Base-by-base conservation (phyloP, 2,329 filamentous ascomycete species). In the Huntiella decipiens region DNA sequence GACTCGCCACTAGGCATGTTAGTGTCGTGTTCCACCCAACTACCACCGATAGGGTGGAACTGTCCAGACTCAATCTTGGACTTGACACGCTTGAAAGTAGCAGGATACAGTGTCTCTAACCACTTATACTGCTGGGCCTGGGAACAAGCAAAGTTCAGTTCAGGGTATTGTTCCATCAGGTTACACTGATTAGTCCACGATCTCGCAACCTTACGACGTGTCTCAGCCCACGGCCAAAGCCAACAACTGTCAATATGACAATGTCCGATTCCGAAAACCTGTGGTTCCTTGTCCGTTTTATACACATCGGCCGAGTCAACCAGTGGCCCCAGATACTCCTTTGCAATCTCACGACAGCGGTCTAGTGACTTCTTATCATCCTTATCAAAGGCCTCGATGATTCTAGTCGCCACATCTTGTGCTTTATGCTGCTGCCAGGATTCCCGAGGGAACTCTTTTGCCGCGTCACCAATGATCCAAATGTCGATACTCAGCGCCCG, bases 171-270 rank as follows among this genome's bases (percentile, higher is more conserved):
- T 51, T 98, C 91, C 71, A 98, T 85, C 55, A 98, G 66, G 56
- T 94, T 81, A 61, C 87, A 94, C 61, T 98, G 91, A 59, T 85
- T 96, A 1, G 85, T 88, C 91, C 91, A 98, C 7, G 87, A 95
- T 39, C 91, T 77, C 15, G 81, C 87, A 28, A 96, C 81, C 66
- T 98, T 98, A 56, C 91, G 82, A 65, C 92, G 95, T 0, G 91
- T 96, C 66, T 98, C 91, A 7, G 82, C 91, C 74, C 86, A 98
- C 0, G 91, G 91, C 91, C 91, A 98, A 33, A 98, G 70, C 91
- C 91, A 98, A 62, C 88, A 95, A 22, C 82, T 93, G 62, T 96
- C 91, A 53, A 98, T 98, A 61, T 98, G 91, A 55, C 91, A 98
- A 60, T 98, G 85, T 0, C 91, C 91, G 53, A 96, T 88, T 33